Conservation (phyloP, 805 yeast genomes). For the Wickerhamomyces tratensis region DNA sequence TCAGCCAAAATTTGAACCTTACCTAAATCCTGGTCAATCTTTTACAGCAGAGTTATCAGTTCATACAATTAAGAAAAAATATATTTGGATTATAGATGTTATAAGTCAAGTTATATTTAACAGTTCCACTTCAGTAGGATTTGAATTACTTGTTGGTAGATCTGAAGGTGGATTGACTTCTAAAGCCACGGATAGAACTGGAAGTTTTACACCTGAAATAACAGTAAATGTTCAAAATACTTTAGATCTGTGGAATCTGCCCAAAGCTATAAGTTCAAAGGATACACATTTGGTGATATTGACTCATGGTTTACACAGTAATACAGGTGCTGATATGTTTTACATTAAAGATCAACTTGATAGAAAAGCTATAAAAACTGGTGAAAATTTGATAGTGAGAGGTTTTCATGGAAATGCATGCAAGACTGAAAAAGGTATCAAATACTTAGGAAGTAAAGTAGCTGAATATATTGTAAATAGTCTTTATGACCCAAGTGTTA, state of each 20-base stretch:
- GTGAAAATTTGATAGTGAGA: constrained; percentile 51
- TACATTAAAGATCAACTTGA: constrained; percentile 66
- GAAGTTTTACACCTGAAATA: constrained; percentile 24
- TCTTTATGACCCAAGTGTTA: constrained; percentile 31
- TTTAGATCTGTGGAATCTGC: constrained; percentile 63
- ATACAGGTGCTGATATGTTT: constrained; percentile 65
- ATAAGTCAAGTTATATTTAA: constrained; percentile 65
- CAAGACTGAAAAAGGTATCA: constrained; percentile 71
- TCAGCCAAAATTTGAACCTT: constrained; percentile 69
- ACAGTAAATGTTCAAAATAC: constrained; percentile 46
- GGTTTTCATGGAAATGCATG: constrained; percentile 67
- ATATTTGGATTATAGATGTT: constrained; percentile 65
- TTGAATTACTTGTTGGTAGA: constrained; percentile 47
- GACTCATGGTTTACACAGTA: constrained; percentile 75
- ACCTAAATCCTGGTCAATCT: constrained; percentile 58
- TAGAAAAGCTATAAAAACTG: constrained; percentile 23
- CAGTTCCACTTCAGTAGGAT: constrained; percentile 47
- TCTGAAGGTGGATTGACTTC: constrained; percentile 19
- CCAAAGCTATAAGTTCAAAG: constrained; percentile 28
- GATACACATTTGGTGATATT: constrained; percentile 60
- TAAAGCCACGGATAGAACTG: constrained; percentile 20
- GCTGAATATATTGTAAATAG: constrained; percentile 56
- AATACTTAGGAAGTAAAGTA: constrained; percentile 59
- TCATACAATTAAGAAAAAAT: constrained; percentile 47
- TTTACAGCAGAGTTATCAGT: constrained; percentile 51